Evolutionary conservation across 805 yeast genomes (phyloP).

Genomic region (Hyphopichia homilentoma): DNA sequence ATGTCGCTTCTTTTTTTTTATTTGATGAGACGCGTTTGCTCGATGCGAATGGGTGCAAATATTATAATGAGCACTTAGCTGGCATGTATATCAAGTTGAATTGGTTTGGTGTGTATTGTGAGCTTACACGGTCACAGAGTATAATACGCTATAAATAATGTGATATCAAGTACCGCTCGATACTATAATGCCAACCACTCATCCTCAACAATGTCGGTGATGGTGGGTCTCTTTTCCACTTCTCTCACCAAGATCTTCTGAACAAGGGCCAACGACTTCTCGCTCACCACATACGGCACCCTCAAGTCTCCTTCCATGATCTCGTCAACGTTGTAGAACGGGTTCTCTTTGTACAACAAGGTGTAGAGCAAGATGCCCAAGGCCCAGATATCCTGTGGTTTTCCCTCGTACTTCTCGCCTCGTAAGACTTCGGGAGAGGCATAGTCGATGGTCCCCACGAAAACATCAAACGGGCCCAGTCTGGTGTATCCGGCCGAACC

Average conservation of each 20-base stretch:
- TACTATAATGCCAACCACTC: slow-evolving; percentile 69
- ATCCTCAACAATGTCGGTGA: slow-evolving; percentile 65
- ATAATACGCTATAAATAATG: too few relatives aligned
- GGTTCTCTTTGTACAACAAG: slow-evolving; percentile 87
- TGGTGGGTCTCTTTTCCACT: slow-evolving; percentile 63
- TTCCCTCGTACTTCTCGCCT: slow-evolving; percentile 87
- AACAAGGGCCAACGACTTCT: slow-evolving; percentile 58
- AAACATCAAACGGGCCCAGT: slow-evolving; percentile 95
- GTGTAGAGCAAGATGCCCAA: slow-evolving; percentile 89
- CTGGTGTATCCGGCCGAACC: slow-evolving; percentile 90
- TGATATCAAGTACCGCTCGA: too few relatives aligned
- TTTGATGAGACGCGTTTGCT: too few relatives aligned
- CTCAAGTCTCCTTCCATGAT: slow-evolving; percentile 86
- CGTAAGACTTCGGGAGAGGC: slow-evolving; percentile 95
- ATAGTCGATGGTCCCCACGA: slow-evolving; percentile 95
- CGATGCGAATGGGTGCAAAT: too few relatives aligned
- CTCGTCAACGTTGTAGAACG: slow-evolving; percentile 93
- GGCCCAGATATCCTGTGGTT: slow-evolving; percentile 97
- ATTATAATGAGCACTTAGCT: too few relatives aligned
- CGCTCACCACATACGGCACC: slow-evolving; percentile 64
- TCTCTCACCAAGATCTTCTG: slow-evolving; percentile 65
- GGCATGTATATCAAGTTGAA: too few relatives aligned
- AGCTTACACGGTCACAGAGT: too few relatives aligned
- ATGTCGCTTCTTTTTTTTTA: too few relatives aligned
- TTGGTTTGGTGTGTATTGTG: too few relatives aligned